Conservation (phyloP, 2,329 filamentous ascomycete genomes). For the Paraconiothyrium brasiliense region DNA sequence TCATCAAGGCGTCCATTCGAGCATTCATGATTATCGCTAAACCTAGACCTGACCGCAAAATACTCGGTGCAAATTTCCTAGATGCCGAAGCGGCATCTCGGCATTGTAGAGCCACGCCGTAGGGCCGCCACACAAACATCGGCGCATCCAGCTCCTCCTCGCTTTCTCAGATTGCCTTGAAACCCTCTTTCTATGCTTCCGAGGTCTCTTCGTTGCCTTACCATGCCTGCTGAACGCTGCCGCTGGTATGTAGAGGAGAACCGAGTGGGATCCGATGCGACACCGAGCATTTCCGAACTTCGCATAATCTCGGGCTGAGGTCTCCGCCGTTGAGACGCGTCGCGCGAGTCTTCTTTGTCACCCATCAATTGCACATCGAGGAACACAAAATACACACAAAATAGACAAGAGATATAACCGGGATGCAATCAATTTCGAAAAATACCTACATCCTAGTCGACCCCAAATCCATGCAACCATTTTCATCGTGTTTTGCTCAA, state of each 20-base stretch:
- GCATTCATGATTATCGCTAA: neutral
- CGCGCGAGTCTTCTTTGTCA: neutral
- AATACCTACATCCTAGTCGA: conserved; percentile 31
- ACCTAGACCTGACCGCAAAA: neutral
- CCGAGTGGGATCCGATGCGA: conserved; percentile 12
- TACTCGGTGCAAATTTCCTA: conserved; percentile 7
- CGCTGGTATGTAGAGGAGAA: neutral
- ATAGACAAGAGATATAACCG: conserved; percentile 13
- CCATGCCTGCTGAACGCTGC: neutral
- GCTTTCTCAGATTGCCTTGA: neutral
- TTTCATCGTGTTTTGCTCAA: conserved; percentile 25
- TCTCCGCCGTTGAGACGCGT: neutral
- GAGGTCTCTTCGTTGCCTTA: neutral
- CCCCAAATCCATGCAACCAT: conserved; percentile 29
- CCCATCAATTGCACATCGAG: neutral
- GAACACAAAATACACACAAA: neutral
- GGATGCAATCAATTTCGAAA: conserved; percentile 29
- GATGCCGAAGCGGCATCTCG: conserved; percentile 20
- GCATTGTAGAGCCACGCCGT: conserved; percentile 17
- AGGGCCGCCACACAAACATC: conserved; percentile 2
- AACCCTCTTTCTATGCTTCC: neutral
- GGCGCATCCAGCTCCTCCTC: conserved; percentile 2
- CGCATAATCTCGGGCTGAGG: neutral
- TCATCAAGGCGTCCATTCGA: neutral
- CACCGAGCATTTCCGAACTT: conserved; percentile 27